These are phyloP conservation scores for Capronia americana DNA, from an alignment of 2,329 filamentous ascomycete species.

Conservation along the genomic window DNA sequence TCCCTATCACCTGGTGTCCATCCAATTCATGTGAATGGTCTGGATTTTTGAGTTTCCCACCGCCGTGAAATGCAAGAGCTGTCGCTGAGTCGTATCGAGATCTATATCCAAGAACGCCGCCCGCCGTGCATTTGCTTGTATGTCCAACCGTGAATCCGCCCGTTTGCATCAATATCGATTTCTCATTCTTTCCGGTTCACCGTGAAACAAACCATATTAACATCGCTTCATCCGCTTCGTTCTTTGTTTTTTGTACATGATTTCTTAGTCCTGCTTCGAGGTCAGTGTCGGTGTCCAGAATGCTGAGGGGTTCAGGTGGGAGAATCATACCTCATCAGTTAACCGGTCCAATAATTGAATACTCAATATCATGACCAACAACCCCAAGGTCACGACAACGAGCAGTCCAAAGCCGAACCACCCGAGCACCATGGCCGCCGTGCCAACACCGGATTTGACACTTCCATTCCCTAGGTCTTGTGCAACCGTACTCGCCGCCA, in stretches of 20 bases:
- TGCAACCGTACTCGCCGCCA: conserved; percentile 90
- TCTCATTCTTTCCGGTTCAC: not conserved
- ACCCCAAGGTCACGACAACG: conserved; percentile 91
- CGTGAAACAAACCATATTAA: not conserved
- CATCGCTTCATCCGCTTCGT: conserved; percentile 7
- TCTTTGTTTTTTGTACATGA: conserved; percentile 7
- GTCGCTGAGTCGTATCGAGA: not conserved
- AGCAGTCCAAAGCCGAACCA: conserved; percentile 96
- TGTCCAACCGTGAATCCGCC: not conserved
- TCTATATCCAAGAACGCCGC: conserved; percentile 2
- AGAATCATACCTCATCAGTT: conserved; percentile 50
- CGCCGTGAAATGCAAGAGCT: not conserved
- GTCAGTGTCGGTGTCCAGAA: not conserved
- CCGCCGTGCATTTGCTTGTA: not conserved
- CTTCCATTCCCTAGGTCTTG: conserved; percentile 91
- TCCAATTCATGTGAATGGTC: not conserved
- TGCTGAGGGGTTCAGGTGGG: too few relatives aligned
- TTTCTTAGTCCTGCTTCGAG: conserved; percentile 13
- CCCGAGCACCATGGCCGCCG: conserved; percentile 92
- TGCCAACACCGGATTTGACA: conserved; percentile 86
- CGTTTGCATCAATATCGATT: conserved; percentile 3
- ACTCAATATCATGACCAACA: conserved; percentile 96
- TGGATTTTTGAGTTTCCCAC: not conserved
- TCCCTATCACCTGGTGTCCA: not conserved
- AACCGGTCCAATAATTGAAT: conserved; percentile 76